A percentile compares a stretch with the other conserved stretches of the same genome.
phyloP scores from a whole-genome alignment of 306 rosid species.

The Neltuma alba region DNA sequence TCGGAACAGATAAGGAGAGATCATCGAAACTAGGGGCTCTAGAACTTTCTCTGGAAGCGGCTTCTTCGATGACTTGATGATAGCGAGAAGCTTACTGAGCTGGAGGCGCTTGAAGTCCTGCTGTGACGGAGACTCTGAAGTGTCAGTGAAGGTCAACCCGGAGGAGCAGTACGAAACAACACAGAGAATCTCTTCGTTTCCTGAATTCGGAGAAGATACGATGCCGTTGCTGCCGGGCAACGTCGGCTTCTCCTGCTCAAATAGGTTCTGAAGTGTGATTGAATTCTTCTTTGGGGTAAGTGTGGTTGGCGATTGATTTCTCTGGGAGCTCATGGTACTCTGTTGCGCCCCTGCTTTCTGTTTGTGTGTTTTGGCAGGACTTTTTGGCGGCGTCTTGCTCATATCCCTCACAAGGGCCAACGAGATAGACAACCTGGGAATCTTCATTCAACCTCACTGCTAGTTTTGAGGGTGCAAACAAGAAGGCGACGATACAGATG shows the following conservation, averaged over 20 bases:
- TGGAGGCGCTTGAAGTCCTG: conserved; percentile 62
- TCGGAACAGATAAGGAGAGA: conserved; percentile 61
- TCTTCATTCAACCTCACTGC: conserved; percentile 11
- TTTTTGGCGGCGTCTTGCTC: conserved; percentile 20
- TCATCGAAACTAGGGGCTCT: conserved; percentile 57
- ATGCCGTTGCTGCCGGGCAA: background rate
- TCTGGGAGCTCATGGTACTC: background rate
- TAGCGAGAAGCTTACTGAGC: conserved; percentile 56
- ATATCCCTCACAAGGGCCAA: conserved; percentile 29
- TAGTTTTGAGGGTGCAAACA: conserved; percentile 1
- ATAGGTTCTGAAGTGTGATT: conserved; percentile 52
- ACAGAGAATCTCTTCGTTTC: conserved; percentile 58
- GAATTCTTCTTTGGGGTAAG: conserved; percentile 35
- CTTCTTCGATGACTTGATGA: conserved; percentile 56
- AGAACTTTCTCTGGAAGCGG: conserved; percentile 40
- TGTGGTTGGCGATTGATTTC: conserved; percentile 10
- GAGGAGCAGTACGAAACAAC: conserved; percentile 55
- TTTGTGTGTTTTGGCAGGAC: background rate
- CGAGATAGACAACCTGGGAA: conserved; percentile 3
- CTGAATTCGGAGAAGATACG: conserved; percentile 40
- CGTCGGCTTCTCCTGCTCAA: conserved; percentile 44
- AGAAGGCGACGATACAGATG: conserved; percentile 43
- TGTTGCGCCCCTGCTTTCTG: background rate
- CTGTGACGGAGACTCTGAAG: conserved; percentile 58
- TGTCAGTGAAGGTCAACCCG: conserved; percentile 49